phyloP scores from a whole-genome alignment of 139 green algal species.

The Coccomyxa sp. region DNA sequence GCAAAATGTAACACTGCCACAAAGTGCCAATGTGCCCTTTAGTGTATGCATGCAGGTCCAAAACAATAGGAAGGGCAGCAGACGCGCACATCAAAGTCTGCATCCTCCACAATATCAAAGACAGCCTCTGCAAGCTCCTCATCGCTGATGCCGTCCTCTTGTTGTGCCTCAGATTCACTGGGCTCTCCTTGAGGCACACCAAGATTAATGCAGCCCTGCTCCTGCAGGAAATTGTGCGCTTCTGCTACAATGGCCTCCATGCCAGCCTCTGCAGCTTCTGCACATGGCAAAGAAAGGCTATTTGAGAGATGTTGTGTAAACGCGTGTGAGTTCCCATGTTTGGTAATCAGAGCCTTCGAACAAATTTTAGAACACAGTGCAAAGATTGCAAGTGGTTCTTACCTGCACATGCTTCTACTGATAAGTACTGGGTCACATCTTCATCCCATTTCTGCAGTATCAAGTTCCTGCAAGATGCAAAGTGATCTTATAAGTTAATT shows the following conservation, averaged over 20 bases:
- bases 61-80: not conserved
- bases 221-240: conserved; percentile 50
- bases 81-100: not conserved
- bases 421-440: conserved; percentile 34
- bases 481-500: not conserved
- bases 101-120: conserved; percentile 4
- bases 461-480: conserved; percentile 28
- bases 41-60: not conserved
- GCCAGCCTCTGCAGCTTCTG: conserved; percentile 6
- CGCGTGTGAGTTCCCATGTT: not conserved
- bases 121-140: not conserved
- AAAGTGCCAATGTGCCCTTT: not conserved
- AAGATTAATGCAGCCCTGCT: conserved; percentile 70
- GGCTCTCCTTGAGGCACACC: conserved; percentile 43
- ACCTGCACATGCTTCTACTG: conserved; percentile 31
- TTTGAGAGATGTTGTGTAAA: not conserved
- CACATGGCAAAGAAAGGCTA: not conserved
- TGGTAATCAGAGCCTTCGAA: not conserved
- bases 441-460: conserved; percentile 47
- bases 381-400: not conserved
- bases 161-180: not conserved
- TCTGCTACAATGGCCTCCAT: conserved; percentile 27
- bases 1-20: too few species aligned
- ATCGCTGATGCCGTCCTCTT: conserved; percentile 7
- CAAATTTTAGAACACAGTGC: not conserved